These are phyloP conservation scores for Trametes villosa DNA, from an alignment of 768 basidiomycete genomes.

Conservation along the genomic window DNA sequence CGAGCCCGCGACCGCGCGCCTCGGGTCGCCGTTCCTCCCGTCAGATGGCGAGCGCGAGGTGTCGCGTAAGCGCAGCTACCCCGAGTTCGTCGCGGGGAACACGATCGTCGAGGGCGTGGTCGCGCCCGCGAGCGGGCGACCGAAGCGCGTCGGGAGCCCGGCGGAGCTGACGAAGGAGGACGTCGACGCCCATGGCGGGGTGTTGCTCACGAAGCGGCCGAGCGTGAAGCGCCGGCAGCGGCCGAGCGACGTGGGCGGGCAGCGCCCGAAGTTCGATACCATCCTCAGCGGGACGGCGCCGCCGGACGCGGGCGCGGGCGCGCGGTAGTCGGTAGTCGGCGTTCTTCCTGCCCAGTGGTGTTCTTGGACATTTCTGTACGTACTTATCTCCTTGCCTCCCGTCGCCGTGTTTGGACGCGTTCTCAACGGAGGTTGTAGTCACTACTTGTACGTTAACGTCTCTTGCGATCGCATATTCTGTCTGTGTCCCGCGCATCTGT, in stretches of 20 bases:
- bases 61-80: conserved; percentile 22
- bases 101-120: conserved; percentile 18
- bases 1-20: conserved; percentile 1
- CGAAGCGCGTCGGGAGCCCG: conserved; percentile 73
- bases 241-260: conserved; percentile 26
- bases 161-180: conserved; percentile 70
- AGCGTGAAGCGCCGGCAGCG: conserved; percentile 58
- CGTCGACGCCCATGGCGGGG: conserved; percentile 55
- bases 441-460: too few species aligned
- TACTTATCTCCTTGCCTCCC: neutral
- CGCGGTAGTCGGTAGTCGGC: too few species aligned
- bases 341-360: too few species aligned
- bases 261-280: conserved; percentile 10
- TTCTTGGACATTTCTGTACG: neutral
- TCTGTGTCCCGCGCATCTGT: too few species aligned
- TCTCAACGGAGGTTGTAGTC: too few species aligned
- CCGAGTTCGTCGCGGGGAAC: conserved; percentile 19
- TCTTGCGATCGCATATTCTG: too few species aligned
- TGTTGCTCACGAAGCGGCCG: conserved; percentile 64
- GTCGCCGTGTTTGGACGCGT: neutral
- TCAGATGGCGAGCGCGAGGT: conserved; percentile 9
- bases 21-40: conserved; percentile 17
- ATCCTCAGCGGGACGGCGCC: neutral
- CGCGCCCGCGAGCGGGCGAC: conserved; percentile 32
- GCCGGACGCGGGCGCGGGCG: conserved; percentile 7